These are phyloP conservation scores for Aspergillus proliferans DNA, from an alignment of 2,329 filamentous ascomycete species.

Conservation along the genomic window DNA sequence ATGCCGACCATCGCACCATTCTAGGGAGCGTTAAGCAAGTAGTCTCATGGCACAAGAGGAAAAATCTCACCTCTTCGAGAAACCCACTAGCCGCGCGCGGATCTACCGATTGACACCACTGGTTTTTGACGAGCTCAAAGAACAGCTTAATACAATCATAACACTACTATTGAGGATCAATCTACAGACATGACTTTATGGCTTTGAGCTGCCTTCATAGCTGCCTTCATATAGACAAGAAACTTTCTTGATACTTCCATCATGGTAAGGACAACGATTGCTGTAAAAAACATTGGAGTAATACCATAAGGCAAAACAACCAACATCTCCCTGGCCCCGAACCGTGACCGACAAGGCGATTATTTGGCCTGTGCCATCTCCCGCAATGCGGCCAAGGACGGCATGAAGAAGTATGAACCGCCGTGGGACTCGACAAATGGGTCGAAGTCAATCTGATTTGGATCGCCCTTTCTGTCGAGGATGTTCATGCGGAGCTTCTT, in stretches of 20 bases:
- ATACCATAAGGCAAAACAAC: not conserved
- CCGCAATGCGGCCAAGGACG: not conserved
- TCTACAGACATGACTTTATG: not conserved
- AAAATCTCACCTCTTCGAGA: too few relatives aligned
- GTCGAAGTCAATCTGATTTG: not conserved
- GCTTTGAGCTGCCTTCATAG: not conserved
- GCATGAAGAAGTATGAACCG: not conserved
- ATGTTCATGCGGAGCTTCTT: not conserved
- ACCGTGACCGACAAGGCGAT: not conserved
- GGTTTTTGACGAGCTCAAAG: too few relatives aligned
- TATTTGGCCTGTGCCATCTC: not conserved
- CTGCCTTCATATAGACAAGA: not conserved
- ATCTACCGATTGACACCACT: too few relatives aligned
- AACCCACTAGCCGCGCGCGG: too few relatives aligned
- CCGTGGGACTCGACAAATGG: not conserved
- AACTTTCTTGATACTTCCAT: not conserved
- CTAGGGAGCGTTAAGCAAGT: too few relatives aligned
- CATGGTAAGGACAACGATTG: not conserved
- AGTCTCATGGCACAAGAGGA: too few relatives aligned
- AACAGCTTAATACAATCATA: too few relatives aligned
- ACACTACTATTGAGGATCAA: too few relatives aligned
- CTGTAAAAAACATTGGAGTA: not conserved
- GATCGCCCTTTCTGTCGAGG: not conserved
- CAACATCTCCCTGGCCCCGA: not conserved
- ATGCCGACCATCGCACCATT: too few relatives aligned